Percentiles rank a stretch among this genome's conserved stretches.
Evolutionary conservation across 2,329 filamentous ascomycete genomes (phyloP).

Genomic region (Colletotrichum costaricense): DNA sequence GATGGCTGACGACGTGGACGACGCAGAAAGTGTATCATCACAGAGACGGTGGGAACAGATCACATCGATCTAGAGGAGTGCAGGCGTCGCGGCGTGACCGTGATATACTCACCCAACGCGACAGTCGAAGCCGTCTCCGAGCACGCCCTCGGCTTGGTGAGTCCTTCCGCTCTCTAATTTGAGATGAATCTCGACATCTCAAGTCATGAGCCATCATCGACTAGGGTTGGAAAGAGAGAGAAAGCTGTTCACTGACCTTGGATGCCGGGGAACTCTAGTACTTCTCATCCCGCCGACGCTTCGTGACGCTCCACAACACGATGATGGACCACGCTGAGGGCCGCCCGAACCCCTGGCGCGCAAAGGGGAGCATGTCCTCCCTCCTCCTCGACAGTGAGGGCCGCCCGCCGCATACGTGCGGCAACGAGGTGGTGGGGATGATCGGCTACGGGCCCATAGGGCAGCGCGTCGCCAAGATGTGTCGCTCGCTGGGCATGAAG

Average conservation of each 20-base stretch:
- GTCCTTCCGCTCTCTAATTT: neutral
- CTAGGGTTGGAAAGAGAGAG: neutral
- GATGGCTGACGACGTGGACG: neutral
- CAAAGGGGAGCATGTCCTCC: constrained; percentile 34
- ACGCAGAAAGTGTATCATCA: constrained; percentile 39
- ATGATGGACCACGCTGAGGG: constrained; percentile 31
- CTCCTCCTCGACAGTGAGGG: constrained; percentile 36
- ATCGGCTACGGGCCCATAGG: constrained; percentile 43
- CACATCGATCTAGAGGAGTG: constrained; percentile 40
- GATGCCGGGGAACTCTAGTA: constrained; percentile 21
- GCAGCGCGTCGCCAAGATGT: constrained; percentile 39
- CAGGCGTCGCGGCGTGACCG: constrained; percentile 36
- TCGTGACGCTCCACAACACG: constrained; percentile 38
- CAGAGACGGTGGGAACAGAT: constrained; percentile 39
- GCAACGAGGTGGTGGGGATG: constrained; percentile 41
- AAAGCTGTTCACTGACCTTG: neutral
- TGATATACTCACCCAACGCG: constrained; percentile 38
- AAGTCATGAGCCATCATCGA: too few relatives aligned
- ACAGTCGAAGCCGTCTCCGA: constrained; percentile 40
- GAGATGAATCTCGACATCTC: too few relatives aligned
- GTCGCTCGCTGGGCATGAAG: constrained; percentile 38
- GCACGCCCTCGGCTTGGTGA: constrained; percentile 38
- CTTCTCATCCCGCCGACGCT: constrained; percentile 38
- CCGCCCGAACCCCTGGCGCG: constrained; percentile 35
- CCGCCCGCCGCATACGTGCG: constrained; percentile 41